Evolutionary conservation across 1,284 basidiomycete genomes (phyloP).

Genomic region (Sutorius eximius): DNA sequence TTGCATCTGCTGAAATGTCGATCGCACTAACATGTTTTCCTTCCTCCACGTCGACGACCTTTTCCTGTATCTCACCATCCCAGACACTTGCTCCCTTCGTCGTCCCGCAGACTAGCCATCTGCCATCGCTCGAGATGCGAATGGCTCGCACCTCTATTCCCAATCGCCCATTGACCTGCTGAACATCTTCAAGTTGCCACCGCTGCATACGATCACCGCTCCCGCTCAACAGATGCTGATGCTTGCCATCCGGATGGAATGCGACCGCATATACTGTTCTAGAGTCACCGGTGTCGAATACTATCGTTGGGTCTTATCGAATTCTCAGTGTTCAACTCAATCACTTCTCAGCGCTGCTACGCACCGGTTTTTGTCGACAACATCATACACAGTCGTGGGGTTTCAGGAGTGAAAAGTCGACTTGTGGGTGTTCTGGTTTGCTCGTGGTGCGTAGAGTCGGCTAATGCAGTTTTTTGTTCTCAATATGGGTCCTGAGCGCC

Average conservation of each 20-base stretch:
- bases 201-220: neutral
- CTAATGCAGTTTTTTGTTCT: no score
- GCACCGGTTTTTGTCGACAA: neutral
- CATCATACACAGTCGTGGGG: neutral
- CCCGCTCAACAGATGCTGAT: neutral
- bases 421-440: no score
- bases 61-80: neutral
- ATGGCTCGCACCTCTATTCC: neutral
- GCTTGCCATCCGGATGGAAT: neutral
- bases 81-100: neutral
- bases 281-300: neutral
- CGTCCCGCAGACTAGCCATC: neutral
- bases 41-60: neutral
- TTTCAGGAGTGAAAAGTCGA: no score
- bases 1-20: neutral
- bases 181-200: neutral
- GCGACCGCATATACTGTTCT: accelerated
- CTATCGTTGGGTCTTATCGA: neutral
- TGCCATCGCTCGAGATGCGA: neutral
- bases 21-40: accelerated
- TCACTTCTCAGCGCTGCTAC: neutral
- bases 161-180: neutral
- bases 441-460: no score
- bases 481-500: no score
- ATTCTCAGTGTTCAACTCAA: neutral